Percentiles rank a stretch among this genome's conserved stretches.
These are phyloP conservation scores for Globisporangium parvum DNA, from an alignment of 352 stramenopile species.

Conservation along the genomic window DNA sequence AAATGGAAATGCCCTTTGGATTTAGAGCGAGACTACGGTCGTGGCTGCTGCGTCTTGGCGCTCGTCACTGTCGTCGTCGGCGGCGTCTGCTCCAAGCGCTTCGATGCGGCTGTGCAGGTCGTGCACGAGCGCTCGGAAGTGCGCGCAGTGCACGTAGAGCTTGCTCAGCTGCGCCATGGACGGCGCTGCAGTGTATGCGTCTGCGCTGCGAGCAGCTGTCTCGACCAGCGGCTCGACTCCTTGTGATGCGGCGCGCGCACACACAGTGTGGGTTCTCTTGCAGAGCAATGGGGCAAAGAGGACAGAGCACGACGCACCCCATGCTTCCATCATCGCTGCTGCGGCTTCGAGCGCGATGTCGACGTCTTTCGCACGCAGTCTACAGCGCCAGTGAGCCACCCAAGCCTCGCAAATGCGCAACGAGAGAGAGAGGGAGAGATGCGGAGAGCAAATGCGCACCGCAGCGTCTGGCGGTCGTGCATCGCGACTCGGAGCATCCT, in stretches of 20 bases:
- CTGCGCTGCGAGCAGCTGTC: constrained; percentile 7
- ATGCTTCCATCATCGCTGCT: constrained; percentile 35
- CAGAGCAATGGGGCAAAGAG: not conserved
- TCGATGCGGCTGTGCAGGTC: constrained; percentile 35
- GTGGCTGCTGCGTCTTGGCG: not conserved
- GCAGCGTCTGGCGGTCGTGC: constrained; percentile 16
- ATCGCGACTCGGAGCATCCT: constrained; percentile 23
- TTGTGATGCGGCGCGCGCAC: not conserved
- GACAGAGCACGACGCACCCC: constrained; percentile 19
- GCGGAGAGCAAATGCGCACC: constrained; percentile 14
- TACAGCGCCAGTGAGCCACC: constrained; percentile 3
- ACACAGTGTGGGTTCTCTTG: not conserved
- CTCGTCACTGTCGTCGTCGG: not conserved
- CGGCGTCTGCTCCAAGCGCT: not conserved
- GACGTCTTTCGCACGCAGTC: constrained; percentile 21
- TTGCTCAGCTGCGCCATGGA: constrained; percentile 20
- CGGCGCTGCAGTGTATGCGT: not conserved
- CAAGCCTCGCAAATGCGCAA: not conserved
- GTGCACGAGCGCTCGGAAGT: constrained; percentile 31
- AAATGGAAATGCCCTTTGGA: not conserved
- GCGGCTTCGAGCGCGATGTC: constrained; percentile 24
- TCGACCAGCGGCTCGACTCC: constrained; percentile 40
- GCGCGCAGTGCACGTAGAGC: constrained; percentile 23
- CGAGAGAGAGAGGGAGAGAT: no score
- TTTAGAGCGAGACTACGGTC: not conserved